Conservation (phyloP, 2,329 filamentous ascomycete species). For the Aspergillus fischeri region DNA sequence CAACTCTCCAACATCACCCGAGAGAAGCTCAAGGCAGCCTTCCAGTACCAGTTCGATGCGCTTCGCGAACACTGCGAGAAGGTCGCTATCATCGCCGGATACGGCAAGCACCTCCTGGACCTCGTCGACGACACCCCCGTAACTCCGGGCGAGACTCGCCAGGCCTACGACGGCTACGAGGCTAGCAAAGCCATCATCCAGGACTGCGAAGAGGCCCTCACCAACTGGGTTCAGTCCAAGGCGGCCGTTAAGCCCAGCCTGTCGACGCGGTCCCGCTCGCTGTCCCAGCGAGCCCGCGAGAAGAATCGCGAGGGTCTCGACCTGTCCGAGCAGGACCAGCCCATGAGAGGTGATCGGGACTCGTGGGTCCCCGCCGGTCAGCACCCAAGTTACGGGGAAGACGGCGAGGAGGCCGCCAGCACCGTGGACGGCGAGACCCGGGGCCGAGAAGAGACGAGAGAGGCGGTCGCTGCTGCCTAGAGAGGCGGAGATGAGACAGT, state of each 20-base stretch:
- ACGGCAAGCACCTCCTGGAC: conserved; percentile 96
- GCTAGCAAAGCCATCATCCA: conserved; percentile 98
- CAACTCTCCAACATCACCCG: conserved; percentile 99
- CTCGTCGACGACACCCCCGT: conserved; percentile 95
- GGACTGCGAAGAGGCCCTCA: conserved; percentile 95
- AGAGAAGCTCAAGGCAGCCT: conserved; percentile 98
- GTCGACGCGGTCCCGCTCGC: conserved; percentile 78
- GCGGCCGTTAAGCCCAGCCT: conserved; percentile 84
- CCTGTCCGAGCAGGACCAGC: conserved; percentile 75
- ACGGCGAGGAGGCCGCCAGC: conserved; percentile 37
- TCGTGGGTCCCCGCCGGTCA: conserved; percentile 74
- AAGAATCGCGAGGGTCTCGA: conserved; percentile 71
- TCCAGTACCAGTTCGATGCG: conserved; percentile 96
- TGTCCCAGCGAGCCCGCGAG: conserved; percentile 78
- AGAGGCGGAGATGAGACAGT: background rate
- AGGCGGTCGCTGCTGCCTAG: conserved; percentile 20
- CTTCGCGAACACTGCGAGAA: conserved; percentile 97
- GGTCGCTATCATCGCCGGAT: conserved; percentile 94
- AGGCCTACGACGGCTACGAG: conserved; percentile 96
- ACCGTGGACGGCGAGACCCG: conserved; percentile 30
- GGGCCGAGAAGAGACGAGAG: conserved; percentile 35
- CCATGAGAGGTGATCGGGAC: conserved; percentile 71
- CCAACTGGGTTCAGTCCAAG: conserved; percentile 92
- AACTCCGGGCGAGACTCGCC: conserved; percentile 91
- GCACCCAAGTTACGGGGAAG: conserved; percentile 45